phyloP scores from a whole-genome alignment of 768 basidiomycete species.

The Lactarius trivialis region DNA sequence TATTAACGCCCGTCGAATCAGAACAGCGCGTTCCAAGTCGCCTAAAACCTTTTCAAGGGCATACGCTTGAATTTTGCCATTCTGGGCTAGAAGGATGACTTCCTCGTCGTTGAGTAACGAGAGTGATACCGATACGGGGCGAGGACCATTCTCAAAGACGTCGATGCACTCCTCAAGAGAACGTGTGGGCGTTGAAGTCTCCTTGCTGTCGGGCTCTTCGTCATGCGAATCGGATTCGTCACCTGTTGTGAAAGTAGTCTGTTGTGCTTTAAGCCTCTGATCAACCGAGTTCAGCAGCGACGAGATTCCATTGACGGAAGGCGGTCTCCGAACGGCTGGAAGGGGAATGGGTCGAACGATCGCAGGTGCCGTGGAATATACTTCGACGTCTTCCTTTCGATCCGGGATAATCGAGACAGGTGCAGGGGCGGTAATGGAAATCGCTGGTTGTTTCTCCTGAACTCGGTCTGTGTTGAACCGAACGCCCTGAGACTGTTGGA shows the following conservation, averaged over 20 bases:
- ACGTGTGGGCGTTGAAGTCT: conserved; percentile 31
- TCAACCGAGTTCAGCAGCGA: conserved; percentile 57
- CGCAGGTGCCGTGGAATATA: conserved; percentile 15
- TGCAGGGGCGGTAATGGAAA: conserved; percentile 5
- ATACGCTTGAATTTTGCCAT: conserved; percentile 92
- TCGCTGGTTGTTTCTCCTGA: conserved; percentile 11
- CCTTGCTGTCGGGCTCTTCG: conserved; percentile 20
- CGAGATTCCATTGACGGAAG: conserved; percentile 28
- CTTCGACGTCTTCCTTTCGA: not conserved
- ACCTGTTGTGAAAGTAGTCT: conserved; percentile 23
- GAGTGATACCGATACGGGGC: conserved; percentile 50
- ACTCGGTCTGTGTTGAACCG: conserved; percentile 20
- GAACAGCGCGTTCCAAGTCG: conserved; percentile 80
- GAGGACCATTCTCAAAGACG: conserved; percentile 69
- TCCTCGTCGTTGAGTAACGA: conserved; percentile 83
- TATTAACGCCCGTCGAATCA: conserved; percentile 79
- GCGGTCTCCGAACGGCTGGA: conserved; percentile 15
- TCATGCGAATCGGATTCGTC: conserved; percentile 25
- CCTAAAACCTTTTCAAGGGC: conserved; percentile 93
- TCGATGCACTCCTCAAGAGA: conserved; percentile 72
- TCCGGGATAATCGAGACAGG: not conserved
- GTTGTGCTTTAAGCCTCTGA: conserved; percentile 39
- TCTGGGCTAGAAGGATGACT: conserved; percentile 78
- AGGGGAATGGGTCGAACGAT: conserved; percentile 25
- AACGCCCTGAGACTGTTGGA: conserved; percentile 21